Base-by-base conservation (phyloP, 2,329 filamentous ascomycete species). In the Xylaria polymorpha region DNA sequence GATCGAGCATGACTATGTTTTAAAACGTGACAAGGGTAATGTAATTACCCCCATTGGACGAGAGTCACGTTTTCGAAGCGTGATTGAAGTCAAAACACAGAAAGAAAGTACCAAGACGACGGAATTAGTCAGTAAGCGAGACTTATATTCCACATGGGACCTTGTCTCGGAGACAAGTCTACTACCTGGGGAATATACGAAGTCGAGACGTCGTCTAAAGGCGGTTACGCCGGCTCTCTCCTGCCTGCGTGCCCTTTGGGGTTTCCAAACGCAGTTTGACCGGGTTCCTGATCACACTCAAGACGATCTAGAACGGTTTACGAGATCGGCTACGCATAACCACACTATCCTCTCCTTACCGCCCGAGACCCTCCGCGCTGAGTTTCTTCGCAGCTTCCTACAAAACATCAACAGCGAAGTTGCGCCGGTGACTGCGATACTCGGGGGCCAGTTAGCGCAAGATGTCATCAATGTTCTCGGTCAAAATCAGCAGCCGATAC, bases 401-500 rank as follows among this genome's bases (percentile, higher is more conserved):
- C 92, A 96, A 80, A 97, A 97, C 74, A 85, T 98, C 6, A 92
- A 90, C 64, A 89, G 90, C 75, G 95, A 98, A 81, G 84, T 98
- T 46, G 91, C 92, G 14, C 94, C 96, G 8, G 93, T 97, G 9
- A 91, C 93, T 0, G 94, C 96, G 1, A 93, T 97, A 67, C 84
- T 99, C 12, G 96, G 96, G 58, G 96, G 94, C 10, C 90, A 94
- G 79, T 86, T 99, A 18, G 94, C 95, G 0, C 96, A 99, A 81
- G 96, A 99, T 78, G 94, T 97, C 61, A 98, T 99, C 82, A 98
- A 98, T 76, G 94, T 98, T 39, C 87, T 98, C 6, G 94, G 94
- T 58, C 90, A 92, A 78, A 90, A 92, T 48, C 94, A 98, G 82
- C 96, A 98, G 80, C 96, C 96, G 0, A 92, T 99, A 50, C 96